Evolutionary conservation across 352 stramenopile genomes (phyloP).

Genomic region (Aphanomyces stellatus): DNA sequence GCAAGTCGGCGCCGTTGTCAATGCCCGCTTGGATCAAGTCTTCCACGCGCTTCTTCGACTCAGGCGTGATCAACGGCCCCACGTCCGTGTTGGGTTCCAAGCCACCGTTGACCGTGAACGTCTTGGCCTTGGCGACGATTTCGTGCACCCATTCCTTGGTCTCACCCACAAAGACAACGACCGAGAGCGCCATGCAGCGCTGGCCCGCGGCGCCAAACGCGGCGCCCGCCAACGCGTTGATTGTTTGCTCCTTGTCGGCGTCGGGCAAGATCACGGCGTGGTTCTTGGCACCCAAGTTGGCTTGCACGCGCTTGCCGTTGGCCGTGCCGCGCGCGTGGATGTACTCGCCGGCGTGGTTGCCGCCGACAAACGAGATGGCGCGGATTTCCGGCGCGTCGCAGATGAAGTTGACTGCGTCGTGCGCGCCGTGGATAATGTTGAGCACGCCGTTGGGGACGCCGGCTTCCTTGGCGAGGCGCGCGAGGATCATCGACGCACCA

Average conservation of each 20-base stretch:
- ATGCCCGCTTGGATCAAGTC: slow-evolving; percentile 84
- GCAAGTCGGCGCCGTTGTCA: slow-evolving; percentile 81
- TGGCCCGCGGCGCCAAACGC: slow-evolving; percentile 96
- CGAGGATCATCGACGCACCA: slow-evolving; percentile 87
- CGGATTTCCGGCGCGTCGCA: slow-evolving; percentile 91
- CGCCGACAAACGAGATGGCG: slow-evolving; percentile 95
- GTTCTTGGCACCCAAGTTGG: slow-evolving; percentile 98
- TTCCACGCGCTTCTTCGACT: slow-evolving; percentile 83
- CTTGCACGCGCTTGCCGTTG: slow-evolving; percentile 92
- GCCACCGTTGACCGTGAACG: slow-evolving; percentile 87
- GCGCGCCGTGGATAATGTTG: slow-evolving; percentile 89
- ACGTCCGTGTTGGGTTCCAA: slow-evolving; percentile 62
- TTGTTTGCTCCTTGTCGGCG: slow-evolving; percentile 83
- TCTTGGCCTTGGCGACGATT: slow-evolving; percentile 84
- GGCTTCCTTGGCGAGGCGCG: slow-evolving; percentile 86
- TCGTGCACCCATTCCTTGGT: slow-evolving; percentile 90
- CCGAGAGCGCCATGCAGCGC: slow-evolving; percentile 96
- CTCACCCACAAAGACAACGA: slow-evolving; percentile 94
- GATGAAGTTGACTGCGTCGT: slow-evolving; percentile 93
- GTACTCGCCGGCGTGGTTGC: slow-evolving; percentile 90
- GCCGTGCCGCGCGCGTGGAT: slow-evolving; percentile 84
- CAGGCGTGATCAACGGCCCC: slow-evolving; percentile 85
- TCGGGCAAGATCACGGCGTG: slow-evolving; percentile 95
- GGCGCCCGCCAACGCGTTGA: slow-evolving; percentile 84
- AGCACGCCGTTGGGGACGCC: slow-evolving; percentile 92